Evolutionary conservation across 139 green algal species (phyloP), one percentile per base, ranked within the genome.

Genomic region (Micractinium sp.): DNA sequence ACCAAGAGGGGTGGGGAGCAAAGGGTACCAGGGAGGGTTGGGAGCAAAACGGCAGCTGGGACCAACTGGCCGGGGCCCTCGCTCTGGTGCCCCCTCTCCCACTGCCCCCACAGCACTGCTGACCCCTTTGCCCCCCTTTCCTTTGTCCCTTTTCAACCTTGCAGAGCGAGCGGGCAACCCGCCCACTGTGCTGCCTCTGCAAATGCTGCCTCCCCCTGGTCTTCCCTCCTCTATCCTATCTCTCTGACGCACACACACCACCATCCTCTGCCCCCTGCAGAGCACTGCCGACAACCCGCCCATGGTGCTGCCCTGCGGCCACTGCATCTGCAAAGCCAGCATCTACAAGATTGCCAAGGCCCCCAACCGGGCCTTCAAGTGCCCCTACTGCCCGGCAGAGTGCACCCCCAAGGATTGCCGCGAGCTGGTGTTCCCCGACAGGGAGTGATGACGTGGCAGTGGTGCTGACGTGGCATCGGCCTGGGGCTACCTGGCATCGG

Each of bases 321-420:
- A 99, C 87, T 97, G 98, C 86, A 94, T 99, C 86, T 97, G 93
- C 90, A 95, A 97, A 86, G 90, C 94, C 41, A 39, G 27, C 41
- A 94, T 98, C 7, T 31, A 91, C 1, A 97, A 96, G 84, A 96
- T 99, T 41, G 96, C 95, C 15, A 98, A 97, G 86, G 92, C 85
- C 27, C 82, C 89, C 74, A 94, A 66, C 27, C 92, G 96, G 3
- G 47, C 87, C 35, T 99, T 99, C 93, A 99, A 99, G 91, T 99
- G 97, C 92, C 97, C 97, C 0, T 99, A 99, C 90, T 99, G 97
- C 94, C 97, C 97, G 0, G 82, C 91, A 47, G 97, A 99, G 90
- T 93, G 94, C 22, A 94, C 93, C 12, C 69, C 89, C 33, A 89
- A 93, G 25, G 89, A 95, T n/a, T 96, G 95, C 83, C 89, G 89